Evolutionary conservation across 164 flowering plant genomes (phyloP).

Genomic region (Pachysandra terminalis): DNA sequence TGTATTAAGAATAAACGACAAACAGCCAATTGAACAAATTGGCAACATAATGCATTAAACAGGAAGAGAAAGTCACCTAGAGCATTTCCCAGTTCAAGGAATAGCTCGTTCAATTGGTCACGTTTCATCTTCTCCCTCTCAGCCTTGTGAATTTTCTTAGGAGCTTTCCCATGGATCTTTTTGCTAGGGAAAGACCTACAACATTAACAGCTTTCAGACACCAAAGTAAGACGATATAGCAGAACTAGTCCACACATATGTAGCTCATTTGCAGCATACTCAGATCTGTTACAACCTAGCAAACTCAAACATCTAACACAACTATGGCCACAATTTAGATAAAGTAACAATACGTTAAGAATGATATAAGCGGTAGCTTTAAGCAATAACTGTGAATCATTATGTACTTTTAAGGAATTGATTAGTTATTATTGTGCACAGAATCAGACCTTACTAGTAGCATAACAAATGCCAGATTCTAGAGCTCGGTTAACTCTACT

Average conservation of each 20-base stretch:
- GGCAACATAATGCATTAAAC: background rate
- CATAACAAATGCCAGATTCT: no score
- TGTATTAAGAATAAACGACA: background rate
- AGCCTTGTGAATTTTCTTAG: conserved; percentile 78
- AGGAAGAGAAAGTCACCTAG: conserved; percentile 48
- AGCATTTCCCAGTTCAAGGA: conserved; percentile 52
- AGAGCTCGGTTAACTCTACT: no score
- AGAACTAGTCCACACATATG: background rate
- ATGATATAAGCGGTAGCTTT: no score
- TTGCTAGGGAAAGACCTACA: conserved; percentile 42
- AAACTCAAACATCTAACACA: background rate
- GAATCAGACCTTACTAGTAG: no score
- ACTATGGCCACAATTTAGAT: background rate
- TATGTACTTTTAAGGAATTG: no score
- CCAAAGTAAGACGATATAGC: background rate
- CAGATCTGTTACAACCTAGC: background rate
- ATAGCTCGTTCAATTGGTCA: conserved; percentile 76
- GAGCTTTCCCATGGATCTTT: conserved; percentile 50
- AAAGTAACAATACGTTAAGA: background rate
- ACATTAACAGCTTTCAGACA: background rate
- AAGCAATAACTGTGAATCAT: no score
- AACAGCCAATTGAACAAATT: background rate
- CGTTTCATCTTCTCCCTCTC: conserved; percentile 90
- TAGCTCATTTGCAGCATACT: background rate
- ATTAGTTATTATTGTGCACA: no score